Evolutionary conservation across 2,329 filamentous ascomycete species (phyloP).

Genomic region (Fusarium tjaetaba): DNA sequence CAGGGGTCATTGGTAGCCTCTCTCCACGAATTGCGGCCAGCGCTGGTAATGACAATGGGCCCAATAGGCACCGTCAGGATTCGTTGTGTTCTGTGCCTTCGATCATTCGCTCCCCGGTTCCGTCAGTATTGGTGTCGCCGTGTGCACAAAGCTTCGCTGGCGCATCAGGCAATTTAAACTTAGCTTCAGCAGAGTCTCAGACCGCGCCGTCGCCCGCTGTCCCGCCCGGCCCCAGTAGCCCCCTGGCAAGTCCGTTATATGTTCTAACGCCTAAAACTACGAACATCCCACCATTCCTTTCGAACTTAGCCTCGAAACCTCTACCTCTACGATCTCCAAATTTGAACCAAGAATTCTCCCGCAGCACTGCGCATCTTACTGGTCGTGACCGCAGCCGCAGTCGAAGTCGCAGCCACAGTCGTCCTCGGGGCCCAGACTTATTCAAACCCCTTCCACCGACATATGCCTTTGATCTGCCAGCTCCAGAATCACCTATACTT

Average conservation of each 20-base stretch:
- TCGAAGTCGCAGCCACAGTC: constrained; percentile 29
- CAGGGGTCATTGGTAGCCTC: constrained; percentile 35
- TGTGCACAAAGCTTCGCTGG: constrained; percentile 23
- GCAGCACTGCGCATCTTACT: constrained; percentile 13
- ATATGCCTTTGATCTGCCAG: constrained; percentile 9
- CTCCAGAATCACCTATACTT: constrained; percentile 27
- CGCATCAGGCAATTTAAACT: constrained; percentile 32
- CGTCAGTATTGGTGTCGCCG: constrained; percentile 28
- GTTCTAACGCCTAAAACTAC: constrained; percentile 44
- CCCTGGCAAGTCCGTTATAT: constrained; percentile 36
- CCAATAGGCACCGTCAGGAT: constrained; percentile 23
- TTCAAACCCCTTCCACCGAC: constrained; percentile 6
- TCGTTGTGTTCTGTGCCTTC: constrained; percentile 29
- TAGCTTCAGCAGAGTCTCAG: constrained; percentile 24
- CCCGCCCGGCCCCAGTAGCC: constrained; percentile 37
- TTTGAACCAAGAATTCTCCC: constrained; percentile 22
- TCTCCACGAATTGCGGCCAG: constrained; percentile 34
- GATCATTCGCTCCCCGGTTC: constrained; percentile 12
- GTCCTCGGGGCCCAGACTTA: constrained; percentile 14
- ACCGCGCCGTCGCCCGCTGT: constrained; percentile 38
- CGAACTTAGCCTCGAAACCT: constrained; percentile 23
- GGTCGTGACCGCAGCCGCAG: constrained; percentile 27
- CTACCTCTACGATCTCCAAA: constrained; percentile 18
- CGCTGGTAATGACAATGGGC: constrained; percentile 18
- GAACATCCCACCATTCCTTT: constrained; percentile 39